Percentiles rank a stretch among this genome's conserved stretches.
These are phyloP conservation scores for Ogataea kodamae DNA, from an alignment of 805 yeast genomes.

Conservation along the genomic window DNA sequence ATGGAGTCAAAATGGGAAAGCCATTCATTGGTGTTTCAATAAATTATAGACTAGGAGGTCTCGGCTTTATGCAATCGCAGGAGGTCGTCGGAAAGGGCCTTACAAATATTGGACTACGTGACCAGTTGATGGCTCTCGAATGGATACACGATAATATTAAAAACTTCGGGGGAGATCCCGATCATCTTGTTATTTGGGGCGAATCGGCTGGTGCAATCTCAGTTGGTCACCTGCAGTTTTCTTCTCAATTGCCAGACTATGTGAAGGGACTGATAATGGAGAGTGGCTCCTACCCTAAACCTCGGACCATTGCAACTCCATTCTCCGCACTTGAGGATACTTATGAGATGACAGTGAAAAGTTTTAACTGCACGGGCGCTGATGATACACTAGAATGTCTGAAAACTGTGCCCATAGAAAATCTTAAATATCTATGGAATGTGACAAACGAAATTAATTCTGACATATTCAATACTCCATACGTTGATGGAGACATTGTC, in stretches of 20 bases:
- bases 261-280: slow-evolving; percentile 5
- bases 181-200: slow-evolving; percentile 4
- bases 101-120: slow-evolving; percentile 2
- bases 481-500: slow-evolving; percentile 2
- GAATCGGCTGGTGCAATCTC: slow-evolving; percentile 3
- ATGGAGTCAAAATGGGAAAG: slow-evolving; percentile 2
- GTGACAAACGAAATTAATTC: not conserved
- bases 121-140: slow-evolving; percentile 2
- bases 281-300: slow-evolving; percentile 1
- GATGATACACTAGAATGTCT: slow-evolving; percentile 3
- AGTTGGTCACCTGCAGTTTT: slow-evolving; percentile 3
- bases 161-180: slow-evolving; percentile 2
- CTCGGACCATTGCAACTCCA: not conserved
- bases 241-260: not conserved
- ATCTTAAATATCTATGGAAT: slow-evolving; percentile 2
- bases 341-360: slow-evolving; percentile 1
- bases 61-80: slow-evolving; percentile 2
- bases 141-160: slow-evolving; percentile 3
- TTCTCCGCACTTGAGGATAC: not conserved
- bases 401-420: slow-evolving; percentile 1
- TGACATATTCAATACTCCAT: not conserved
- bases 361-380: slow-evolving; percentile 1
- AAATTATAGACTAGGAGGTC: slow-evolving; percentile 1
- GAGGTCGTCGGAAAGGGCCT: slow-evolving; percentile 3
- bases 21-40: slow-evolving; percentile 4